Evolutionary conservation across 441 rosid genomes (phyloP).

Genomic region (Populus hybrid): DNA sequence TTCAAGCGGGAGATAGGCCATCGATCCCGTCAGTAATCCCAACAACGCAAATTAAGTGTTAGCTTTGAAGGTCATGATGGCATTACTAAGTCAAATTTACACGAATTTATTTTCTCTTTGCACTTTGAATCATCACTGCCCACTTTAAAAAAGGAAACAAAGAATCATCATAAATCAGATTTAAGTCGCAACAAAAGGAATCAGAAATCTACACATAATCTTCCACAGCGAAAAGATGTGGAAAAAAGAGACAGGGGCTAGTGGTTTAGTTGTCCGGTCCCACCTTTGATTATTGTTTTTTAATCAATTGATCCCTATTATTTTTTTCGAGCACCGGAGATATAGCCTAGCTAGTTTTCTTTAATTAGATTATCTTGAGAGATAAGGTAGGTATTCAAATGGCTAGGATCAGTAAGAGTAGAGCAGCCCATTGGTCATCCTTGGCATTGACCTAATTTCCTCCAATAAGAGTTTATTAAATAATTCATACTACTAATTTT

Average conservation of each 20-base stretch:
- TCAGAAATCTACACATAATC: neutral
- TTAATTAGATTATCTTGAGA: slow-evolving; percentile 15
- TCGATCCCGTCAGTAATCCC: too few species aligned
- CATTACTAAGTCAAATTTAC: neutral
- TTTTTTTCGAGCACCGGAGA: slow-evolving; percentile 4
- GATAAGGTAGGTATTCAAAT: slow-evolving; percentile 18
- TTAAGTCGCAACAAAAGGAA: neutral
- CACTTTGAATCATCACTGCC: neutral
- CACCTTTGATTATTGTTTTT: neutral
- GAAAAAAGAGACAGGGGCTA: neutral
- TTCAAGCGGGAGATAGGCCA: too few species aligned
- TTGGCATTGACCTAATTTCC: slow-evolving; percentile 18
- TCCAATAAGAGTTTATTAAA: neutral
- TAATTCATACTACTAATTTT: too few species aligned
- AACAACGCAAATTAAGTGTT: too few species aligned
- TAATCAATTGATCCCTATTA: neutral
- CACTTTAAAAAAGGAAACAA: neutral
- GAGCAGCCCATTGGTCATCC: slow-evolving; percentile 15
- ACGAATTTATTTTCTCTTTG: neutral
- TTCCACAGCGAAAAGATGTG: neutral
- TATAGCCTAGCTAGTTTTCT: neutral
- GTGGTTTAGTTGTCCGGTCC: slow-evolving; percentile 11
- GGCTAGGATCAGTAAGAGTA: neutral
- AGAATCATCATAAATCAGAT: neutral
- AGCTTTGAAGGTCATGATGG: neutral